These are phyloP conservation scores for Colletotrichum salicis DNA, from an alignment of 2,329 filamentous ascomycete species.

Conservation along the genomic window DNA sequence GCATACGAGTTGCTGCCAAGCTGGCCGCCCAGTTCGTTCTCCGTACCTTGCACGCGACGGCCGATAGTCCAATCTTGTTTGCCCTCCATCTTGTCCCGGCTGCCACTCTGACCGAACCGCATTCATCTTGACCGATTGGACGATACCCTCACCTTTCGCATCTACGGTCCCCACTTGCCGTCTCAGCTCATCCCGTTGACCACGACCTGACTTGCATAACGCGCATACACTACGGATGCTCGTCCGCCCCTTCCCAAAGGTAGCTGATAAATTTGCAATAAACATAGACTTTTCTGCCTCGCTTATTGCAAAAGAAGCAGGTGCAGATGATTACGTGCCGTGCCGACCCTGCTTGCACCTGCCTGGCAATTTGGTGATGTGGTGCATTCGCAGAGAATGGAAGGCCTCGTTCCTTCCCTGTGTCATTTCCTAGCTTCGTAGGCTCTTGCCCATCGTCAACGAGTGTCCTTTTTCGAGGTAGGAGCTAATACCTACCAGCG, in stretches of 20 bases:
- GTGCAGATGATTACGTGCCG: neutral
- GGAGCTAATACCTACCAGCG: neutral
- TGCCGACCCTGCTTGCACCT: neutral
- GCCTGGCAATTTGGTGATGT: neutral
- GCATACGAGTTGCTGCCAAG: constrained; percentile 8
- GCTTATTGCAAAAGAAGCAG: neutral
- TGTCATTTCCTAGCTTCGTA: neutral
- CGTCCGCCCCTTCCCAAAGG: neutral
- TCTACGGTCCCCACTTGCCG: constrained; percentile 23
- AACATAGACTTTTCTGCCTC: neutral
- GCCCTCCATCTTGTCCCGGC: constrained; percentile 1
- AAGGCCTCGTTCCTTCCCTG: neutral
- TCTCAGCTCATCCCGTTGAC: constrained; percentile 26
- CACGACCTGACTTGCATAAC: neutral
- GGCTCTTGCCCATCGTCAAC: neutral
- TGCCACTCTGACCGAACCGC: constrained; percentile 21
- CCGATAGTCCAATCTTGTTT: constrained; percentile 13
- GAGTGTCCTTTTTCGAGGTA: constrained; percentile 1
- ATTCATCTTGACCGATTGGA: constrained; percentile 24
- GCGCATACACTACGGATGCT: neutral
- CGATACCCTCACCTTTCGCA: constrained; percentile 6
- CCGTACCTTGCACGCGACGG: constrained; percentile 25
- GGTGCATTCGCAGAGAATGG: neutral
- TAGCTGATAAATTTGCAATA: neutral
- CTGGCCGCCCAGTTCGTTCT: constrained; percentile 13